Base-by-base conservation (phyloP, 2,329 filamentous ascomycete genomes). In the Ilyonectria sp. region DNA sequence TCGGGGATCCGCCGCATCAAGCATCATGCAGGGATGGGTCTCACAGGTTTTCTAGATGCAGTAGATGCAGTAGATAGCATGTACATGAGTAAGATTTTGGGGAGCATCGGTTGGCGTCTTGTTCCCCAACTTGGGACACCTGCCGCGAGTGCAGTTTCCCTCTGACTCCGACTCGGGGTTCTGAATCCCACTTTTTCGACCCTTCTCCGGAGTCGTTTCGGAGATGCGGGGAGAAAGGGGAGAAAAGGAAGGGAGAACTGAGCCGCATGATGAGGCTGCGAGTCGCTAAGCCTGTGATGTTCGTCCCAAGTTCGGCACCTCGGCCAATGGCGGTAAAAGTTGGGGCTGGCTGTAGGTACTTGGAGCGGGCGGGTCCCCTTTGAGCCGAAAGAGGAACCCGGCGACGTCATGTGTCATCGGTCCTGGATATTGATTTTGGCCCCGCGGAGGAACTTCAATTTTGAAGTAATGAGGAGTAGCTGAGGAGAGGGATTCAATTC, bases 301-400 rank as follows among this genome's bases (percentile, higher is more conserved):
- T 35, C 21, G 44, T 50, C 19, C 10, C 13, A 19, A 53, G 63
- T 77, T 81, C 83, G 84, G 84, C 76, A 83, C 80, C 79, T 84
- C 80, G 84, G 81, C 81, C 83, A 84, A 84, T 83, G 79, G 78
- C 79, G 81, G 77, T 78, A 63, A 61, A 56, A 58, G 26, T 35
- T 40, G 40, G 44, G 26, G 17, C 10, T 33, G 31, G 8, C 31
- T 8, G 2, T 21, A 21, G 3, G 21, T 33, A 49, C 37, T 46
- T 21, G 23, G 35, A 26, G 19, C 57, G 37, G 37, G 49, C 35
- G 49, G 52, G 40, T 55, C 57, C 64, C 74, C 71, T 71, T 76
- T 76, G 60, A 76, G 69, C 74, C 74, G 74, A 76, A 69, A 47
- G 54, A 55, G 33, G 49, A 59, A 65, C 55, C 19, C 9, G 55